phyloP scores from a whole-genome alignment of 495 filamentous ascomycete genomes.

The Rhypophila decipiens region DNA sequence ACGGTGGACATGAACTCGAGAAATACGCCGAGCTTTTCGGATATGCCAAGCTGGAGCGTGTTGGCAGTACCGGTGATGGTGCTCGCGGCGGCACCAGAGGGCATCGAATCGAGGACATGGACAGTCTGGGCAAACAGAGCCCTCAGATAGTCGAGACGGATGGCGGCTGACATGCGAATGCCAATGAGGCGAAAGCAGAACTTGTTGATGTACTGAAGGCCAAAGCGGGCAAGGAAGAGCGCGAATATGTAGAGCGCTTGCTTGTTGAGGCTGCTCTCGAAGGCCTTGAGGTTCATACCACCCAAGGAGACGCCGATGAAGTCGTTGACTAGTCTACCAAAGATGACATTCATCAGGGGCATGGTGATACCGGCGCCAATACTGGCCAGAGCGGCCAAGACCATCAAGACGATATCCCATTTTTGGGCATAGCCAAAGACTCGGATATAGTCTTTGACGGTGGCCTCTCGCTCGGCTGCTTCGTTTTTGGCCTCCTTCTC shows the following conservation, averaged over 20 bases:
- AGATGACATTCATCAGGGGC: conserved; percentile 34
- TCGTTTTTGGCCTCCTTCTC: conserved; percentile 21
- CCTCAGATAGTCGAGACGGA: conserved; percentile 47
- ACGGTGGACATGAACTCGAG: conserved; percentile 51
- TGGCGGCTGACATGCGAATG: conserved; percentile 44
- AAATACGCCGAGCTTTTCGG: conserved; percentile 58
- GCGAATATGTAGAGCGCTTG: conserved; percentile 27
- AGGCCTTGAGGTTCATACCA: conserved; percentile 5
- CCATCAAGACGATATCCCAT: conserved; percentile 35
- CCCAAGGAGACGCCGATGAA: conserved; percentile 19
- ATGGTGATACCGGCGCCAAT: conserved; percentile 27
- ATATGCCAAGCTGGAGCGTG: conserved; percentile 52
- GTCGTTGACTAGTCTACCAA: conserved; percentile 24
- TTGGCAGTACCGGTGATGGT: conserved; percentile 56
- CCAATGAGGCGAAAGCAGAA: conserved; percentile 44
- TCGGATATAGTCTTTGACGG: conserved; percentile 35
- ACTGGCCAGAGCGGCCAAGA: conserved; percentile 24
- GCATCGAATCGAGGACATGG: conserved; percentile 52
- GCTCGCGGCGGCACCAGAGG: conserved; percentile 44
- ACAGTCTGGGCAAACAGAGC: conserved; percentile 50
- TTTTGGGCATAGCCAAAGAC: conserved; percentile 39
- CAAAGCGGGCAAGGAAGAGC: conserved; percentile 40
- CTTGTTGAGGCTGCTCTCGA: conserved; percentile 16
- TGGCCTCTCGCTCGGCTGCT: conserved; percentile 39
- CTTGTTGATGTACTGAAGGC: conserved; percentile 42